Conservation (phyloP, 805 yeast species). For the Cyberlindnera euphorbiae region DNA sequence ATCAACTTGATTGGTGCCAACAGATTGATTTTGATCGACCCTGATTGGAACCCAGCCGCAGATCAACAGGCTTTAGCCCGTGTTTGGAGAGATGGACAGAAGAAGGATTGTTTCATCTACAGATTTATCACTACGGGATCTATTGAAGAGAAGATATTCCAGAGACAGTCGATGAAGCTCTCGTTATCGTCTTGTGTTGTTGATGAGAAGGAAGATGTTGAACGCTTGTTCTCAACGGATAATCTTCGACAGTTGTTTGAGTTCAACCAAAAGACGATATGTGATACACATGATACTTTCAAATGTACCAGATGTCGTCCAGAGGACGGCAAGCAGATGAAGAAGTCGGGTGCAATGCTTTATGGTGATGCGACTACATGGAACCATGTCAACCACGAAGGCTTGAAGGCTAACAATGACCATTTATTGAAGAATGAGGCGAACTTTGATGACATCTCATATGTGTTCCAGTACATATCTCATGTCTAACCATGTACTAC, state of each 20-base stretch:
- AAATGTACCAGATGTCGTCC: slow-evolving; percentile 74
- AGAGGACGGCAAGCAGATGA: slow-evolving; percentile 48
- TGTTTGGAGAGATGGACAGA: slow-evolving; percentile 99
- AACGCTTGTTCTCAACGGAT: slow-evolving; percentile 82
- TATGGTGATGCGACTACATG: slow-evolving; percentile 98
- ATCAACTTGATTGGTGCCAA: slow-evolving; percentile 96
- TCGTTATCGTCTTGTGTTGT: slow-evolving; percentile 94
- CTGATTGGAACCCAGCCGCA: slow-evolving; percentile 98
- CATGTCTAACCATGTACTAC: slow-evolving; percentile 48
- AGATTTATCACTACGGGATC: slow-evolving; percentile 92
- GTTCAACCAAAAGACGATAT: slow-evolving; percentile 58
- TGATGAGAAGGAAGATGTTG: slow-evolving; percentile 94
- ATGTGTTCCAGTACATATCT: slow-evolving; percentile 90
- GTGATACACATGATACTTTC: slow-evolving; percentile 92
- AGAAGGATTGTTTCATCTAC: slow-evolving; percentile 92
- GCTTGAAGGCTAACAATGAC: slow-evolving; percentile 67
- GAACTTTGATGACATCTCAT: slow-evolving; percentile 64
- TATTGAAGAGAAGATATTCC: slow-evolving; percentile 94
- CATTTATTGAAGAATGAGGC: slow-evolving; percentile 70
- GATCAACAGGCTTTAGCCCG: slow-evolving; percentile 97
- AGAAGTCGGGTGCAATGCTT: slow-evolving; percentile 77
- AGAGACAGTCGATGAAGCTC: slow-evolving; percentile 91
- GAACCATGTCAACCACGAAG: slow-evolving; percentile 78
- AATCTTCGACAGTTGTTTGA: slow-evolving; percentile 71
- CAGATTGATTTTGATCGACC: slow-evolving; percentile 78